Evolutionary conservation across 2,329 filamentous ascomycete species (phyloP).

Genomic region (Sclerotinia spermophila): DNA sequence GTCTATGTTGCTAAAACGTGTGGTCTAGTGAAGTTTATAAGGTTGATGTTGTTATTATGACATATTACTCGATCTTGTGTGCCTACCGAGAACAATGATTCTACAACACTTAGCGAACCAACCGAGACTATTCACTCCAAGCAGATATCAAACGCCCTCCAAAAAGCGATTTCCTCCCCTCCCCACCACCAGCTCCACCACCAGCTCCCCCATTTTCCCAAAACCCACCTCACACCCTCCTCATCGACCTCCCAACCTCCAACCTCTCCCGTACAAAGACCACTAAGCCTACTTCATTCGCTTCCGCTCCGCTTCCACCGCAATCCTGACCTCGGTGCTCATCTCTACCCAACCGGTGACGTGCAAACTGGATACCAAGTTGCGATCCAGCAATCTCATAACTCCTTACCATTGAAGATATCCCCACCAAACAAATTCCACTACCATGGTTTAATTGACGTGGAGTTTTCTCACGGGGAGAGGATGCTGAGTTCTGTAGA

Average conservation of each 20-base stretch:
- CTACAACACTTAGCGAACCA: neutral
- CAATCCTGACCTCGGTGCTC: too few relatives aligned
- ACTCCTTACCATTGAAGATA: neutral
- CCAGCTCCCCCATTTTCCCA: neutral
- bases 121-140: neutral
- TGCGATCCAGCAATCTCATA: neutral
- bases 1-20: neutral
- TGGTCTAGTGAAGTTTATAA: neutral
- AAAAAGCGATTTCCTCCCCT: neutral
- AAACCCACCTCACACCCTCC: neutral
- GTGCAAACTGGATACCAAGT: neutral
- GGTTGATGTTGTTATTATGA: neutral
- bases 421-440: neutral
- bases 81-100: neutral
- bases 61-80: neutral
- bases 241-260: neutral
- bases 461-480: accelerated
- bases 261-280: neutral
- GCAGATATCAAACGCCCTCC: neutral
- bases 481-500: neutral
- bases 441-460: neutral
- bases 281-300: neutral
- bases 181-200: neutral
- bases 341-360: neutral
- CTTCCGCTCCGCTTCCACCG: neutral